A percentile compares a stretch with the other conserved stretches of the same genome.
phyloP scores from a whole-genome alignment of 2,329 filamentous ascomycete species.

The Talaromyces sp. region DNA sequence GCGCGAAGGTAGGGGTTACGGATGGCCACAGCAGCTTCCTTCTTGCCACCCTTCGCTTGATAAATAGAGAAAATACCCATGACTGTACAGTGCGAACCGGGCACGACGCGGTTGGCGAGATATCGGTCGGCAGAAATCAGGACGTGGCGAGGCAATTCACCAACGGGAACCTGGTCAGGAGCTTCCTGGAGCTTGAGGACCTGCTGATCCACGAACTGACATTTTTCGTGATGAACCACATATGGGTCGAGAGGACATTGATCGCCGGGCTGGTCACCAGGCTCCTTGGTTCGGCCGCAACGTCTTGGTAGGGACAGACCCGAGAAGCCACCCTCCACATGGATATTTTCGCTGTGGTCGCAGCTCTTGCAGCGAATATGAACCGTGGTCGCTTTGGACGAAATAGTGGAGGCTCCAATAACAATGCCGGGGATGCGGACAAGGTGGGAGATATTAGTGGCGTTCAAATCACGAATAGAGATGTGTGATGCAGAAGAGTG shows the following conservation, averaged over 20 bases:
- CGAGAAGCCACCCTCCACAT: slow-evolving; percentile 81
- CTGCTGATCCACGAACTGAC: slow-evolving; percentile 94
- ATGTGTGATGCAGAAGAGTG: slow-evolving; percentile 90
- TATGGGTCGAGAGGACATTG: slow-evolving; percentile 93
- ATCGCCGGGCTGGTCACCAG: slow-evolving; percentile 67
- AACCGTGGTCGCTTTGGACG: slow-evolving; percentile 87
- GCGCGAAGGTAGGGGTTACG: slow-evolving; percentile 92
- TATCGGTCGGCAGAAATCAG: slow-evolving; percentile 96
- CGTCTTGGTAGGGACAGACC: slow-evolving; percentile 81
- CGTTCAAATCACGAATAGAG: slow-evolving; percentile 91
- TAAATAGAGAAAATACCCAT: slow-evolving; percentile 99
- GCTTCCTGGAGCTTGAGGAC: slow-evolving; percentile 98
- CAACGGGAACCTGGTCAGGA: slow-evolving; percentile 94
- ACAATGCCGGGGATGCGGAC: slow-evolving; percentile 96
- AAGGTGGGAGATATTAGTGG: slow-evolving; percentile 88
- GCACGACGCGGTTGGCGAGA: slow-evolving; percentile 91
- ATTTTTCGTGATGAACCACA: slow-evolving; percentile 92
- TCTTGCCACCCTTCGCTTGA: slow-evolving; percentile 85
- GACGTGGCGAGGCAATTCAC: slow-evolving; percentile 91
- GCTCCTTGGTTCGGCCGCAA: slow-evolving; percentile 66
- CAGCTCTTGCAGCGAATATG: slow-evolving; percentile 89
- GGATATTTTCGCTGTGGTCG: slow-evolving; percentile 68
- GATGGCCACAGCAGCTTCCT: slow-evolving; percentile 85
- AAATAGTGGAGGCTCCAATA: slow-evolving; percentile 94
- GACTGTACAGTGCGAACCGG: slow-evolving; percentile 89